Evolutionary conservation across 495 filamentous ascomycete genomes (phyloP).

Genomic region (Physcia stellaris): DNA sequence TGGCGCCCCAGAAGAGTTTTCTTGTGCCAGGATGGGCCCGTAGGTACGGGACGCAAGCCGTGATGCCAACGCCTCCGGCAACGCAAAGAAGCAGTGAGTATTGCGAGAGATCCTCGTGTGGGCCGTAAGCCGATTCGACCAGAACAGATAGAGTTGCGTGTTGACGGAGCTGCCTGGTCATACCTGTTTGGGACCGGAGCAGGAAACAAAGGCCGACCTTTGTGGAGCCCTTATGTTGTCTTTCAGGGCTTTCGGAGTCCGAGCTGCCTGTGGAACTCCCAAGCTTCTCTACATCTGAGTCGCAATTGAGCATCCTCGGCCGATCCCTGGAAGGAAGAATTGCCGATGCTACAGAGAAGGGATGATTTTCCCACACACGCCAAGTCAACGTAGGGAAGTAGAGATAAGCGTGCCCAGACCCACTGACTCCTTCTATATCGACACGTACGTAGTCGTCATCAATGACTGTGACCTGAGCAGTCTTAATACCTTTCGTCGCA

Average conservation of each 20-base stretch:
- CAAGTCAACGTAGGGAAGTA: constrained; percentile 29
- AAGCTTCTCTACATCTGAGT: constrained; percentile 9
- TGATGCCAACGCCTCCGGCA: constrained; percentile 46
- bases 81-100: constrained; percentile 39
- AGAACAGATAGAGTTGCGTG: constrained; percentile 22
- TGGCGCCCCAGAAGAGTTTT: constrained; percentile 26
- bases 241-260: not conserved
- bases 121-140: constrained; percentile 48
- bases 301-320: not conserved
- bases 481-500: constrained; percentile 16
- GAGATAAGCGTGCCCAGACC: constrained; percentile 23
- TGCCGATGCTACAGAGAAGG: constrained; percentile 28
- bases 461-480: constrained; percentile 21
- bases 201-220: constrained; percentile 19
- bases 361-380: constrained; percentile 36
- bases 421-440: constrained; percentile 19
- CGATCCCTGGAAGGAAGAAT: constrained; percentile 5
- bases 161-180: constrained; percentile 15
- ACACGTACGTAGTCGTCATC: constrained; percentile 19
- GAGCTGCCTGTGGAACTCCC: not conserved
- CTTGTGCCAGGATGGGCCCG: constrained; percentile 27
- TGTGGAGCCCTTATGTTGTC: not conserved
- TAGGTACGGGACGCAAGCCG: constrained; percentile 40
- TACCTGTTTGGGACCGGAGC: constrained; percentile 17
- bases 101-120: constrained; percentile 24